Evolutionary conservation across 495 filamentous ascomycete genomes (phyloP), one percentile per base, ranked within the genome.

Genomic region (Rusavskia elegans): DNA sequence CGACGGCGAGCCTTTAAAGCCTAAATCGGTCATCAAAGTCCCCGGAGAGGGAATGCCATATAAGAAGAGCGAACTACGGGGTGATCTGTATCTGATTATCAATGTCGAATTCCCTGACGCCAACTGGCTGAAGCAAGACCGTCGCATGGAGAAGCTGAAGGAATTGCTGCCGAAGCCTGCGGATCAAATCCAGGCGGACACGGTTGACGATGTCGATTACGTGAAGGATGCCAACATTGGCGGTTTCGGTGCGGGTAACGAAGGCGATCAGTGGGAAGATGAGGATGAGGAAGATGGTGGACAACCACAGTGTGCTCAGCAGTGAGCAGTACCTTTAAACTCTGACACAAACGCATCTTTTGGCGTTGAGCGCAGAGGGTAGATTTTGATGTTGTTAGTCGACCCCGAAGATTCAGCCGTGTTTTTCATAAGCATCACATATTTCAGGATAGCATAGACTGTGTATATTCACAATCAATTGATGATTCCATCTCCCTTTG

Each of bases 41-140:
- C 62, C 72, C 5, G 87, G 85, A 30, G 92, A 98, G 65, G 92
- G 92, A 42, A 98, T 98, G 92, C 90, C 93, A 7, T 60, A 77
- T 53, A 96, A 96, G 74, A 80, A 81, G 55, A 82, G 79, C 51
- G 92, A 98, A 32, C 58, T 64, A 5, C 86, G 80, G 59, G 92
- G 92, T 16, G 89, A 97, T 60, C 72, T 98, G 8, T 98, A 88
- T 65, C 74, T 98, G 29, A 62, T 83, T 19, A 82, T 95, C 51
- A 82, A 94, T 60, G 72, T 98, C 55, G 79, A 87, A 42, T 97
- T 97, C 71, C 92, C 92, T 23, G 80, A 87, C 50, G 75, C 85
- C 60, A 82, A 80, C 20, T 97, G 88, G 88, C 73, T 84, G 42
- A 75, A 83, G 49, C 76, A 83, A 48, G 76, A 84, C 2, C 75